Evolutionary conservation across 2,329 filamentous ascomycete genomes (phyloP), one percentile per base, ranked within the genome.

Genomic region (Calonectria leucothoes): DNA sequence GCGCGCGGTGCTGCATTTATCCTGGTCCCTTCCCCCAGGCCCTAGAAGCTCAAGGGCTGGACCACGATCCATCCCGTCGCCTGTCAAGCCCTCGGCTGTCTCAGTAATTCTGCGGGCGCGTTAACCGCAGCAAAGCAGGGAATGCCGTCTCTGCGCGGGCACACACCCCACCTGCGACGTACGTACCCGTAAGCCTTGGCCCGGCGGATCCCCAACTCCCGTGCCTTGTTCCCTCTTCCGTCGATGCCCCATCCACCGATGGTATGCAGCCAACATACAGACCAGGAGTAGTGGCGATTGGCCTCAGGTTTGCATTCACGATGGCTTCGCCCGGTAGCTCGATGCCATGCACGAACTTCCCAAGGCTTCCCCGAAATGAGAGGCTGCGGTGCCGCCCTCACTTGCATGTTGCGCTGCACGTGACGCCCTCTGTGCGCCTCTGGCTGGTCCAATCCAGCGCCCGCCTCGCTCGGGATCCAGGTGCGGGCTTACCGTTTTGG

Each of bases 401-500:
- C 51, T 37, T 31, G n/a, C 52, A 49, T 48, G 14, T 31, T 31
- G 10, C 29, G 31, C 45, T 61, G 55, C 59, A 72, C 70, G 66
- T 72, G 70, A 72, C 25, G 49, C 17, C 39, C 20, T 61, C 35
- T 29, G 59, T 17, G 39, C 59, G 20, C 59, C 3, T 15, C 20
- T 59, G 29, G 20, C 31, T n/a, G 17, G 27, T 25, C 35, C 59
- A 68, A 31, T 23, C 45, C 51, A 6, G 31, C 45, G 33, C 39
- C 59, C 59, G 49, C 59, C 68, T 31, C 61, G 11, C 15, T 49
- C 48, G 57, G 42, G 35, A 51, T 25, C 23, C 39, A 59, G 37
- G 2, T 66, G 59, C 70, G 70, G 70, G 68, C 59, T 61, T 72
- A 15, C 70, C 66, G 49, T 59, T 72, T 72, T 66, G 57, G 70